Evolutionary conservation across 805 yeast species (phyloP), one percentile per base, ranked within the genome.

Genomic region (Helenozyma rhizophorensis): DNA sequence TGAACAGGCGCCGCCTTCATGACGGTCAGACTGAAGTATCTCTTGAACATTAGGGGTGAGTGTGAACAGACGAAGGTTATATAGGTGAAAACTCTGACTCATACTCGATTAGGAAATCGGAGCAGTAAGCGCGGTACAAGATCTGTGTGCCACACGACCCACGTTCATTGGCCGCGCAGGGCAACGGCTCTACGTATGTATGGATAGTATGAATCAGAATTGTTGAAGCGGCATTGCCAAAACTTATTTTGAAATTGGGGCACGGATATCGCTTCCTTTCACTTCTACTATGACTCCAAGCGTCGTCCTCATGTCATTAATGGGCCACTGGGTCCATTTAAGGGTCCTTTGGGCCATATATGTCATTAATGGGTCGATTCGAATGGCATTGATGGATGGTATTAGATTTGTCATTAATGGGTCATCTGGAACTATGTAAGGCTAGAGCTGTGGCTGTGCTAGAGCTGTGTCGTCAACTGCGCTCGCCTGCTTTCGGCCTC

Each of bases 101-200:
- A 39, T 32, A 24, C 47, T 37, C 36, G 27, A 44, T 36, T 8
- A 28, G 40, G 49, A 28, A 47, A 36, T 19, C 24, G 12, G 28
- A 19, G 9, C 24, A 32, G 33, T 36, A 34, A 42, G 39, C 51
- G 51, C 51, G 51, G 46, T 47, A 34, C 8, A 24, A 24, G 34
- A 47, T 47, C 51, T 35, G 21, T 28, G 35, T 7, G 37, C 13
- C 29, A 29, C 42, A 44, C 48, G 48, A 28, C 39, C 21, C 11
- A 11, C 9, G 3, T 7, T 27, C 32, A 34, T 32, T 34, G 38
- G 38, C 29, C 14, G 16, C 15, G 16, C n/a, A 10, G 13, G 3
- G 8, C 14, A 9, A 22, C 19, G 14, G 19, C 21, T n/a, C 15
- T 21, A 23, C 23, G 5, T 14, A 9, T 17, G 27, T 27, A 21